Evolutionary conservation across 176 grass and related monocot genomes (phyloP).

Genomic region (Oryza glaberrima): DNA sequence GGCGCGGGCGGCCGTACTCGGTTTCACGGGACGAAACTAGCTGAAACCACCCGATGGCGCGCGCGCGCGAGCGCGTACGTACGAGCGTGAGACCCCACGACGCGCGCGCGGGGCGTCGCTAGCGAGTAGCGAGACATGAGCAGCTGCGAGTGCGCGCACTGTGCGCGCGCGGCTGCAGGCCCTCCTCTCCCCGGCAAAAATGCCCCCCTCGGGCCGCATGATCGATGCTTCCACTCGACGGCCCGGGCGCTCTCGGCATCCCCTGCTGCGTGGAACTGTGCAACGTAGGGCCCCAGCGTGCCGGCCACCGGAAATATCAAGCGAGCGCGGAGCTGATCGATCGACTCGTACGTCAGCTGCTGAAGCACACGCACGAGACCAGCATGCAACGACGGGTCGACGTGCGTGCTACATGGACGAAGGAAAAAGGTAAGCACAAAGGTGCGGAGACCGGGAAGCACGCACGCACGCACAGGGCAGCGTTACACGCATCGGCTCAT

Average conservation of each 20-base stretch:
- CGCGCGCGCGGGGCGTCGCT: too few species aligned
- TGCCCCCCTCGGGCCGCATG: too few species aligned
- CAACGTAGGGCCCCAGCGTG: not conserved
- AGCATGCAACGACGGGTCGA: constrained; percentile 7
- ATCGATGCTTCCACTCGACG: constrained; percentile 6
- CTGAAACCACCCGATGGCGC: not conserved
- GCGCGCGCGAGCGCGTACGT: too few species aligned
- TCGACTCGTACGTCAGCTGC: not conserved
- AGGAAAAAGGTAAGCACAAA: constrained; percentile 45
- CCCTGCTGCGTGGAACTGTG: not conserved
- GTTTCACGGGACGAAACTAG: not conserved
- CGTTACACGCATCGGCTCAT: not conserved
- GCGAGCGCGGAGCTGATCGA: not conserved
- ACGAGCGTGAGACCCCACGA: too few species aligned
- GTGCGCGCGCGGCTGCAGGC: too few species aligned
- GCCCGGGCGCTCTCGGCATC: not conserved
- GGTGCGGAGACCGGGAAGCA: constrained; percentile 1
- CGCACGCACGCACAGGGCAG: not conserved
- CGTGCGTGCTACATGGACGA: not conserved
- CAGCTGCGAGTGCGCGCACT: too few species aligned
- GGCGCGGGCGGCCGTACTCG: not conserved
- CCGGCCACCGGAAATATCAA: not conserved
- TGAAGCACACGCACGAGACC: constrained; percentile 6
- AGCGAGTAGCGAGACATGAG: too few species aligned
- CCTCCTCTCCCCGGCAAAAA: too few species aligned